Evolutionary conservation across 192 early-diverging fungal species (phyloP).

Genomic region (Hyaloraphidium curvatum): DNA sequence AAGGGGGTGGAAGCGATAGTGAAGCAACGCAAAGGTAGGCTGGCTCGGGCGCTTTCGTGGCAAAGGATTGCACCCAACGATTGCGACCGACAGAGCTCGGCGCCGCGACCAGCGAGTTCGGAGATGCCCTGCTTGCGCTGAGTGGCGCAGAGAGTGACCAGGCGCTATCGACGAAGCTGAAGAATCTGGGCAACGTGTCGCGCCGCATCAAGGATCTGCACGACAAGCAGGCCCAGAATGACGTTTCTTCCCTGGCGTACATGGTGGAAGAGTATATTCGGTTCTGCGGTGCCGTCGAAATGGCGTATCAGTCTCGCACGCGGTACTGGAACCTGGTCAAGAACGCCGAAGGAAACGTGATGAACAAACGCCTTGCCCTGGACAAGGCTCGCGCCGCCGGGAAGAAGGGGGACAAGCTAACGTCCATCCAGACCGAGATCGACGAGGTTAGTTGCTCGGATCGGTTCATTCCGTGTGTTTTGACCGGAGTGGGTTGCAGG

Average conservation of each 20-base stretch:
- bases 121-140: slow-evolving; percentile 53
- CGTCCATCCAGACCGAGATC: slow-evolving; percentile 19
- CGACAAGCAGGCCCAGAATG: slow-evolving; percentile 39
- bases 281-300: slow-evolving; percentile 62
- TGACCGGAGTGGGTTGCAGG: slow-evolving; percentile 9
- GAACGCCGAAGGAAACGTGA: slow-evolving; percentile 40
- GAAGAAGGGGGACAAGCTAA: slow-evolving; percentile 29
- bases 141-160: slow-evolving; percentile 49
- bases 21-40: slow-evolving; percentile 8
- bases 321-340: slow-evolving; percentile 51
- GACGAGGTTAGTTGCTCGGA: slow-evolving; percentile 22
- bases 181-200: slow-evolving; percentile 57
- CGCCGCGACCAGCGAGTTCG: slow-evolving; percentile 52
- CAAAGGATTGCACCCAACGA: too few relatives aligned
- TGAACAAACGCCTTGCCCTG: slow-evolving; percentile 34
- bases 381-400: slow-evolving; percentile 15
- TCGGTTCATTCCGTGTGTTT: background rate
- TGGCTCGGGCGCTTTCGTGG: too few relatives aligned
- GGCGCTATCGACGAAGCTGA: slow-evolving; percentile 41
- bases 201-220: slow-evolving; percentile 58
- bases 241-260: slow-evolving; percentile 50
- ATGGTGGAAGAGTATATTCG: slow-evolving; percentile 79
- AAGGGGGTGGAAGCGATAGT: slow-evolving; percentile 61
- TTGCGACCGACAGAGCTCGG: slow-evolving; percentile 30
- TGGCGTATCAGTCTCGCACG: slow-evolving; percentile 54